Percentiles rank a stretch among this genome's conserved stretches.
These are phyloP conservation scores for Venturia oleaginea DNA, from an alignment of 2,329 filamentous ascomycete species.

Conservation along the genomic window DNA sequence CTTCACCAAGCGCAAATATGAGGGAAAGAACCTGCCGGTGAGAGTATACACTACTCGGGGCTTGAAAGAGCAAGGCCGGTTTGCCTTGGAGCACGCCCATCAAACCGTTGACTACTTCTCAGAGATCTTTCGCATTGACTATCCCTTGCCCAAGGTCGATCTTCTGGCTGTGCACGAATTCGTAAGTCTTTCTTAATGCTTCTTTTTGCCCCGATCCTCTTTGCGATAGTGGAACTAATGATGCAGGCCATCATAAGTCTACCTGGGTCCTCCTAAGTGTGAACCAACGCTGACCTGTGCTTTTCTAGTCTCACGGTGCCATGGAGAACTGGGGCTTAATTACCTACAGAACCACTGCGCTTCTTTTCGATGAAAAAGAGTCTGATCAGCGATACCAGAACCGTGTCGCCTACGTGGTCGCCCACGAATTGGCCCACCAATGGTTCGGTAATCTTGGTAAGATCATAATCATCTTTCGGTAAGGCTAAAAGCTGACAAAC, in stretches of 20 bases:
- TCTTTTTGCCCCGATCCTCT: not conserved
- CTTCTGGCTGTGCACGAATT: slow-evolving; percentile 90
- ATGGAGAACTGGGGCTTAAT: slow-evolving; percentile 98
- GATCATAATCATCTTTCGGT: not conserved
- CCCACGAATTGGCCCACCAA: slow-evolving; percentile 94
- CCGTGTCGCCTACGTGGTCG: slow-evolving; percentile 89
- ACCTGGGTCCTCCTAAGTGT: slow-evolving; percentile 14
- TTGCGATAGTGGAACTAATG: slow-evolving; percentile 12
- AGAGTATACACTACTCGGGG: slow-evolving; percentile 92
- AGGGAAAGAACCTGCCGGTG: slow-evolving; percentile 83
- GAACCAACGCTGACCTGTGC: slow-evolving; percentile 27
- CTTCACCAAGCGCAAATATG: slow-evolving; percentile 80
- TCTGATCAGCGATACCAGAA: slow-evolving; percentile 90
- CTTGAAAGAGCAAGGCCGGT: slow-evolving; percentile 84
- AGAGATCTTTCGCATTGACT: slow-evolving; percentile 86
- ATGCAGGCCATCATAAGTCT: slow-evolving; percentile 35
- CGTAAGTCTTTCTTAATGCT: slow-evolving; percentile 39
- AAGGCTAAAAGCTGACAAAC: not conserved
- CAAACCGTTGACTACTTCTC: slow-evolving; percentile 96
- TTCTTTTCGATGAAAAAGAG: slow-evolving; percentile 89
- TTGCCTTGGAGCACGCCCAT: slow-evolving; percentile 82
- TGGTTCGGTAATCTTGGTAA: slow-evolving; percentile 84
- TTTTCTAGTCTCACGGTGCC: slow-evolving; percentile 54
- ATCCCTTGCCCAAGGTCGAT: slow-evolving; percentile 86
- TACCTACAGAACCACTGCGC: slow-evolving; percentile 82